These are phyloP conservation scores for Aspergillus ustus DNA, from an alignment of 2,329 filamentous ascomycete species.

Conservation along the genomic window DNA sequence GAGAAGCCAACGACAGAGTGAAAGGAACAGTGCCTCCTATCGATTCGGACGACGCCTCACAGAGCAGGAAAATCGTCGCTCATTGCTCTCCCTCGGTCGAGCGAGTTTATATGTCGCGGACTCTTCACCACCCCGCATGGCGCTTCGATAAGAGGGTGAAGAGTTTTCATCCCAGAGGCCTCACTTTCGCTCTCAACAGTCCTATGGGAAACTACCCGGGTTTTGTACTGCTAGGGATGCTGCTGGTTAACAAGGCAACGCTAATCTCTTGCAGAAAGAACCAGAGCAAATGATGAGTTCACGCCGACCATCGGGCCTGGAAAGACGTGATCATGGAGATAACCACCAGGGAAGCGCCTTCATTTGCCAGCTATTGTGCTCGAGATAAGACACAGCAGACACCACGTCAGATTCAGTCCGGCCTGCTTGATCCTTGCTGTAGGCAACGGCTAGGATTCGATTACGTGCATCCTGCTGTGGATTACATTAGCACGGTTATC, in stretches of 20 bases:
- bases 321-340: constrained; percentile 17
- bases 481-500: neutral
- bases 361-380: constrained; percentile 11
- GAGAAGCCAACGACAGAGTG: neutral
- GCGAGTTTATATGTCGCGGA: constrained; percentile 7
- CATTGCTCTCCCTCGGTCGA: neutral
- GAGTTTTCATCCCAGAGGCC: neutral
- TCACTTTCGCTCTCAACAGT: neutral
- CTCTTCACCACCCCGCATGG: neutral
- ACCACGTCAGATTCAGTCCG: constrained; percentile 15
- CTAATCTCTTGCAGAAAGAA: constrained; percentile 6
- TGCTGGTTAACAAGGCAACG: constrained; percentile 7
- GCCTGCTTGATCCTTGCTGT: constrained; percentile 3
- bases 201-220: constrained; percentile 15
- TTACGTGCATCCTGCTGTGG: constrained; percentile 6
- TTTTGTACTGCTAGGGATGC: constrained; percentile 16
- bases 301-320: constrained; percentile 11
- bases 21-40: neutral
- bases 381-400: constrained; percentile 13
- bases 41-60: neutral
- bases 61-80: neutral
- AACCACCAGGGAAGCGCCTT: constrained; percentile 8
- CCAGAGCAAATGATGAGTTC: neutral
- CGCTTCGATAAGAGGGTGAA: constrained; percentile 3
- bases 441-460: constrained; percentile 2